Evolutionary conservation across 2,329 filamentous ascomycete genomes (phyloP).

Genomic region (Diaporthe caulivora): DNA sequence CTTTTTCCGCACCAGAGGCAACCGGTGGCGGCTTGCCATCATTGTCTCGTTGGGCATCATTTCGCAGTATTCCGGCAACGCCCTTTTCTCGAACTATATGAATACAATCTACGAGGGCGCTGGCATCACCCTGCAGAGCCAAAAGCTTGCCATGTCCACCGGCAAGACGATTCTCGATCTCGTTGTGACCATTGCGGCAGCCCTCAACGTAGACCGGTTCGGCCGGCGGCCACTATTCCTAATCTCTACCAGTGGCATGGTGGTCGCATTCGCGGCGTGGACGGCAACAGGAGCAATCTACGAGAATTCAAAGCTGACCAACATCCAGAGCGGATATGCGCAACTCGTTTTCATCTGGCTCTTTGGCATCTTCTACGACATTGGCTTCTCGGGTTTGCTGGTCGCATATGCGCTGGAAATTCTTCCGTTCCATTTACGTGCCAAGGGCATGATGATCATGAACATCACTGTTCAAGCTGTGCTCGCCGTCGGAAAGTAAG

Average conservation of each 20-base stretch:
- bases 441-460: constrained; percentile 73
- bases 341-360: constrained; percentile 71
- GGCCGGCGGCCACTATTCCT: constrained; percentile 65
- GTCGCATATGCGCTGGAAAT: constrained; percentile 71
- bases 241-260: constrained; percentile 61
- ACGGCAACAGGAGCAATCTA: constrained; percentile 63
- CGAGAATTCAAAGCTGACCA: constrained; percentile 54
- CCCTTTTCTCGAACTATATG: constrained; percentile 73
- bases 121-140: constrained; percentile 66
- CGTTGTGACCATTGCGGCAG: constrained; percentile 64
- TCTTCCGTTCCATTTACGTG: constrained; percentile 68
- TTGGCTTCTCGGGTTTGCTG: constrained; percentile 70
- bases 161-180: constrained; percentile 70
- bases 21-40: constrained; percentile 70
- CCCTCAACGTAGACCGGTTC: constrained; percentile 59
- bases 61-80: constrained; percentile 75
- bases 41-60: constrained; percentile 72
- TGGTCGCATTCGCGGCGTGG: constrained; percentile 59
- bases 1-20: constrained; percentile 70
- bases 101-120: constrained; percentile 69
- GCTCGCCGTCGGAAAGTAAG: constrained; percentile 71
- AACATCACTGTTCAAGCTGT: constrained; percentile 73
- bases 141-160: constrained; percentile 60
- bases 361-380: constrained; percentile 70
- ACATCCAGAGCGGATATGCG: constrained; percentile 59